These are phyloP conservation scores for Pichia ethanolica DNA, from an alignment of 805 yeast genomes.

Conservation along the genomic window DNA sequence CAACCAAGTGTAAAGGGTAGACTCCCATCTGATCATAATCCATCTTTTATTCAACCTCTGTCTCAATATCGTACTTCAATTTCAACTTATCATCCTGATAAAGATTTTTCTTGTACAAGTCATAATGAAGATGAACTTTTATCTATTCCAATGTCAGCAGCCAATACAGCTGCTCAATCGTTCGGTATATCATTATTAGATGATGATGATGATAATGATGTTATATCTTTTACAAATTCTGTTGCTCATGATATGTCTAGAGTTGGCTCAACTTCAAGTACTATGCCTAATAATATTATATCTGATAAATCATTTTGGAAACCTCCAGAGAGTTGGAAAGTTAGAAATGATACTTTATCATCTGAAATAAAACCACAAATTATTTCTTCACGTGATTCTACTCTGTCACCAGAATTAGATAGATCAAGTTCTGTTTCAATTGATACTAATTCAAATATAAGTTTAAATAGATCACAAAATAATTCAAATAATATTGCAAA, in stretches of 20 bases:
- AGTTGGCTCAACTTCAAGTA: constrained; percentile 18
- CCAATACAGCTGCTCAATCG: constrained; percentile 10
- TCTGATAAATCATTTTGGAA: constrained; percentile 32
- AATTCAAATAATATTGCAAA: no score
- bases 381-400: neutral
- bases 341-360: constrained; percentile 26
- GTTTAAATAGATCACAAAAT: no score
- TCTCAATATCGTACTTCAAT: constrained; percentile 3
- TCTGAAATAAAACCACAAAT: constrained; percentile 3
- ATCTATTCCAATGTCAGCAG: constrained; percentile 12
- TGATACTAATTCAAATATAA: no score
- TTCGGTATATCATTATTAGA: constrained; percentile 21
- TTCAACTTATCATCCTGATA: neutral
- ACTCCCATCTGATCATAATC: neutral
- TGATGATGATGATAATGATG: constrained; percentile 15
- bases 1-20: neutral
- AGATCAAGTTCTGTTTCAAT: neutral
- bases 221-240: constrained; percentile 15
- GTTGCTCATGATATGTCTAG: constrained; percentile 16
- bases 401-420: neutral
- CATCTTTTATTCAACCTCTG: constrained; percentile 1
- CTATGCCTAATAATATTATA: constrained; percentile 1
- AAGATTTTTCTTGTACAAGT: neutral
- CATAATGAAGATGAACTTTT: neutral
- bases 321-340: constrained; percentile 61